A percentile compares a stretch with the other conserved stretches of the same genome.
These are phyloP conservation scores for Malus domestica DNA, from an alignment of 306 rosid genomes.

Conservation along the genomic window ASM211411v1 NC_041801.1:18419001-18419500, in stretches of 20 bases:
- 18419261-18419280: background rate
- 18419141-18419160: constrained; percentile 75
- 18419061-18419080: constrained; percentile 74
- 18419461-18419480: background rate
- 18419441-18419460: background rate
- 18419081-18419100: constrained; percentile 57
- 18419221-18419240: background rate
- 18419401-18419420: background rate
- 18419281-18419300: background rate
- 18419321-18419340: background rate
- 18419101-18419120: constrained; percentile 64
- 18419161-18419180: constrained; percentile 95
- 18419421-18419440: background rate
- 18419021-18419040: constrained; percentile 55
- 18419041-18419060: constrained; percentile 93
- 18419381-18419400: background rate
- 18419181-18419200: background rate
- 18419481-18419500: background rate
- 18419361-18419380: background rate
- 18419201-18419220: background rate
- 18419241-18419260: background rate
- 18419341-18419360: background rate
- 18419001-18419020: constrained; percentile 19
- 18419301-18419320: background rate
- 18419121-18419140: constrained; percentile 79